These are phyloP conservation scores for Calocybe gambosa DNA, from an alignment of 1,284 basidiomycete genomes.

Conservation along the genomic window DNA sequence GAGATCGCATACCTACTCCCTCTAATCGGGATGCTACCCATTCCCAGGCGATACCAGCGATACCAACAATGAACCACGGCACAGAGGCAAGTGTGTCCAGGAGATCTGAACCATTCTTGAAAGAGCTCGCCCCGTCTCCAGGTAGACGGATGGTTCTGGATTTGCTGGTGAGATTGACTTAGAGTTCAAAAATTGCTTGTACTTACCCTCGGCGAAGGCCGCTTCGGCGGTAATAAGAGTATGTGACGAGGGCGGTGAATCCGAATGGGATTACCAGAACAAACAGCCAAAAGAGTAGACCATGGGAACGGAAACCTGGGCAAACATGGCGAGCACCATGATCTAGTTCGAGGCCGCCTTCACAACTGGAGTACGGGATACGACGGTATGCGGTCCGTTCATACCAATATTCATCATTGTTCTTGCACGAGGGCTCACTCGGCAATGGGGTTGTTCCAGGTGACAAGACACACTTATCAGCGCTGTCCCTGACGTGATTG, in stretches of 20 bases:
- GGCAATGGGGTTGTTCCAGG: constrained; percentile 60
- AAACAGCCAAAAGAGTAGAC: constrained; percentile 78
- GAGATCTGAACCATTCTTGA: constrained; percentile 43
- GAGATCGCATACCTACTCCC: constrained; percentile 36
- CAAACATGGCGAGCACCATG: constrained; percentile 69
- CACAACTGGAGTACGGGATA: constrained; percentile 82
- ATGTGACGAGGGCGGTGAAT: constrained; percentile 68
- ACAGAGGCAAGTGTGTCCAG: constrained; percentile 75
- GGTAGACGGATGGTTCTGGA: constrained; percentile 75
- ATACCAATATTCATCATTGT: constrained; percentile 78
- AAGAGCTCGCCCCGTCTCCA: constrained; percentile 39
- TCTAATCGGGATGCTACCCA: constrained; percentile 47
- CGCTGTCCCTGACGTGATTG: constrained; percentile 69
- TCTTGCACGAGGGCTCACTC: constrained; percentile 55
- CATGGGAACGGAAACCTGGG: constrained; percentile 68
- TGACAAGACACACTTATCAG: constrained; percentile 71
- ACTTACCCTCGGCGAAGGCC: constrained; percentile 69
- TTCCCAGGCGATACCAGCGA: constrained; percentile 70
- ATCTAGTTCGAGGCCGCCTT: constrained; percentile 70
- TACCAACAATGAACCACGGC: constrained; percentile 81
- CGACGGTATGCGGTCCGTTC: constrained; percentile 86
- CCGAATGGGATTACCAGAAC: constrained; percentile 70
- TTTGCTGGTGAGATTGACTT: constrained; percentile 9
- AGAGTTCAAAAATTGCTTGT: neutral
- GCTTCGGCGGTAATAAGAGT: constrained; percentile 73